Evolutionary conservation across 108 stramenopile species (phyloP).

Genomic region (Ochromonas danica): DNA sequence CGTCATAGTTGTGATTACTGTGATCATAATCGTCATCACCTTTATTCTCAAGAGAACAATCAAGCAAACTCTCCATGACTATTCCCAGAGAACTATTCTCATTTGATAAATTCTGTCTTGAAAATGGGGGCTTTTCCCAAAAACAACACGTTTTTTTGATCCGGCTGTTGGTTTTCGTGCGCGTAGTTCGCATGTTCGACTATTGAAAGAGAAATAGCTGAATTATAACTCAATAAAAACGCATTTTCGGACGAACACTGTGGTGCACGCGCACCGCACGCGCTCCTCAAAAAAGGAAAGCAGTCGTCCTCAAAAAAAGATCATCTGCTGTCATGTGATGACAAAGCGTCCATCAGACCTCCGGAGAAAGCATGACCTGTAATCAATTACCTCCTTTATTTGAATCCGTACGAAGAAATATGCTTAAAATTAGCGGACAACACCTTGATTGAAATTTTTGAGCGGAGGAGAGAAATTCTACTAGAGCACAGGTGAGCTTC

Average conservation of each 20-base stretch:
- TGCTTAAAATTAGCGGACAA: neutral
- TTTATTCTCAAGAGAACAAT: neutral
- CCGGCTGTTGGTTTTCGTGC: neutral
- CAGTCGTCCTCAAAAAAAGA: too few species aligned
- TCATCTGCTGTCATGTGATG: too few species aligned
- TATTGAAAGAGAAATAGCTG: too few species aligned
- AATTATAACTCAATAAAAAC: too few species aligned
- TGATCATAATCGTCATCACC: neutral
- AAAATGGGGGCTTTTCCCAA: too few species aligned
- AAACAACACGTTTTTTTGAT: too few species aligned
- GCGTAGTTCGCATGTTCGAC: neutral
- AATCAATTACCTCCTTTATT: neutral
- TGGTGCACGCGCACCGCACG: too few species aligned
- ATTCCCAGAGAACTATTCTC: too few species aligned
- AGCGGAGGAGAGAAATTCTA: neutral
- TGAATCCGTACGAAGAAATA: neutral
- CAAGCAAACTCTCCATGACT: neutral
- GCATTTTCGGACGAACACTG: too few species aligned
- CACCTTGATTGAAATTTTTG: neutral
- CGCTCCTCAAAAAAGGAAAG: too few species aligned
- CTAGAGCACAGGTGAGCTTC: neutral
- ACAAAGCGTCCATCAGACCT: too few species aligned
- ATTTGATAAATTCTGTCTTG: too few species aligned
- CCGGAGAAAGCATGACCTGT: neutral
- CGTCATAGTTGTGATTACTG: neutral